These are phyloP conservation scores for Candida verbasci DNA, from an alignment of 805 yeast species.

Conservation along the genomic window DNA sequence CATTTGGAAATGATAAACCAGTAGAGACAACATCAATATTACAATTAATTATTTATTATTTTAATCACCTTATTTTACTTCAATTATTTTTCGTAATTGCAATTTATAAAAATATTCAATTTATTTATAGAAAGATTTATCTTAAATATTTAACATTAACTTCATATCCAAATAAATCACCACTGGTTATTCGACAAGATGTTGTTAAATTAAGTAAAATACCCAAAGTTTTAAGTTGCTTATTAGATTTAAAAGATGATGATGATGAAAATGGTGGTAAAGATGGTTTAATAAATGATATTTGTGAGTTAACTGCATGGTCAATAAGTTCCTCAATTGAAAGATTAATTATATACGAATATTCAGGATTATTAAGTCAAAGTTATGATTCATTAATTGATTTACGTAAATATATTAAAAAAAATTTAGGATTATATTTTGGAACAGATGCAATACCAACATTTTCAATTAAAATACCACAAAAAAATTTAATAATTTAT, in stretches of 20 bases:
- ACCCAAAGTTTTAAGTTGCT: constrained; percentile 72
- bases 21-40: neutral
- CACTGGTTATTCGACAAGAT: constrained; percentile 82
- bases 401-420: constrained; percentile 51
- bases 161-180: constrained; percentile 68
- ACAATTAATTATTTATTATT: constrained; percentile 8
- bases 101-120: constrained; percentile 49
- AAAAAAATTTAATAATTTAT: constrained; percentile 47
- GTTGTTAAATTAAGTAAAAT: constrained; percentile 67
- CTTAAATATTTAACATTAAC: constrained; percentile 59
- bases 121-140: constrained; percentile 45
- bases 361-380: constrained; percentile 61
- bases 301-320: constrained; percentile 83
- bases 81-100: constrained; percentile 54
- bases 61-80: constrained; percentile 49
- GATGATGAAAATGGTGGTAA: constrained; percentile 88
- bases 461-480: constrained; percentile 63
- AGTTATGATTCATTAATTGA: constrained; percentile 34
- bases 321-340: constrained; percentile 82
- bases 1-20: neutral
- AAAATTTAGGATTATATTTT: constrained; percentile 64
- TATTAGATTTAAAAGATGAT: constrained; percentile 67
- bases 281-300: constrained; percentile 72
- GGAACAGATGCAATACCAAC: constrained; percentile 67
- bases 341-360: constrained; percentile 70